Conservation (phyloP, 1,139 yeast species). For the Meyerozyma elateridarum region DNA sequence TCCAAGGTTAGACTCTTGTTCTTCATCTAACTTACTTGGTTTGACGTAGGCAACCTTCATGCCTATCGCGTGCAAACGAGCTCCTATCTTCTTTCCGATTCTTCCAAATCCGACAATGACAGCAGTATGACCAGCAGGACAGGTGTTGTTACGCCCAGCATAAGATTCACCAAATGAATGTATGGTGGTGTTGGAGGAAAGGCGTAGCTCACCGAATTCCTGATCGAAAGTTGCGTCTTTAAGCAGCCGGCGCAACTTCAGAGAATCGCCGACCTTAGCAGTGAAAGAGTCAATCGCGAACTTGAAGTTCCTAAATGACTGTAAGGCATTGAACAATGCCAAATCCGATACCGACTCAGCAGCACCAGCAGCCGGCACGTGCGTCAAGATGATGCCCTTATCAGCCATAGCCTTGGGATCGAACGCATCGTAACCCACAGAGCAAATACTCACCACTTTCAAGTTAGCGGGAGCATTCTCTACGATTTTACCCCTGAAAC, state of each 20-base stretch:
- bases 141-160: slow-evolving; percentile 29
- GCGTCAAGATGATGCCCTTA: slow-evolving; percentile 52
- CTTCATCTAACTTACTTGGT: slow-evolving; percentile 41
- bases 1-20: slow-evolving; percentile 34
- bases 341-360: slow-evolving; percentile 77
- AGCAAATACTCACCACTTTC: slow-evolving; percentile 57
- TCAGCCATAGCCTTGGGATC: slow-evolving; percentile 37
- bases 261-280: slow-evolving; percentile 32
- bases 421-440: slow-evolving; percentile 67
- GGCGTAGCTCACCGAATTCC: slow-evolving; percentile 30
- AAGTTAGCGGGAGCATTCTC: slow-evolving; percentile 48
- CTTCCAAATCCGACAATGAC: slow-evolving; percentile 77
- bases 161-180: slow-evolving; percentile 46
- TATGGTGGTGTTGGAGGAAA: slow-evolving; percentile 14
- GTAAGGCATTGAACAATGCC: slow-evolving; percentile 55
- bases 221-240: slow-evolving; percentile 33
- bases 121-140: slow-evolving; percentile 57
- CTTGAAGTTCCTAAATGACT: slow-evolving; percentile 58
- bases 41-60: slow-evolving; percentile 66
- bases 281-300: slow-evolving; percentile 41
- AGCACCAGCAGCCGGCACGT: slow-evolving; percentile 59
- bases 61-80: slow-evolving; percentile 52
- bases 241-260: slow-evolving; percentile 33
- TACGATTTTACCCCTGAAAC: slow-evolving; percentile 43
- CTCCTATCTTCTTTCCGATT: slow-evolving; percentile 65